These are phyloP conservation scores for Pontederia paniculata DNA, from an alignment of 176 grass and related monocot species.

Conservation along the genomic window DNA sequence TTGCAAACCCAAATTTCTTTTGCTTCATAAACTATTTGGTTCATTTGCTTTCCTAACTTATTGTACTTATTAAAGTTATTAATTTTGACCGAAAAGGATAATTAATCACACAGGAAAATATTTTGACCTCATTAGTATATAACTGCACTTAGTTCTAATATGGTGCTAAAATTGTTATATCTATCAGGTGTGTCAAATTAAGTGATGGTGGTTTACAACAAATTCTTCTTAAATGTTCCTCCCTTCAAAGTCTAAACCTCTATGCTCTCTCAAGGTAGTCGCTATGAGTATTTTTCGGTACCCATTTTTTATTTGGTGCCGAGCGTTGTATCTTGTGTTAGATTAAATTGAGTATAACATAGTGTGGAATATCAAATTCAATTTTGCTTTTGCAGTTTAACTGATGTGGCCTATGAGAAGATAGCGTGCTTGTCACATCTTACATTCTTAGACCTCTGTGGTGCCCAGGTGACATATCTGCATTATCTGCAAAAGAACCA, in stretches of 20 bases:
- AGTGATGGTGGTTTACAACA: conserved; percentile 61
- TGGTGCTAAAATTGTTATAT: background rate
- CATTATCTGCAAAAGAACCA: conserved; percentile 10
- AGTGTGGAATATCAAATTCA: background rate
- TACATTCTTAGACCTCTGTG: conserved; percentile 88
- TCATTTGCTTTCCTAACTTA: too few species aligned
- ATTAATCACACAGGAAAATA: too few species aligned
- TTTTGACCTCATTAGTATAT: background rate
- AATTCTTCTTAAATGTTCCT: conserved; percentile 65
- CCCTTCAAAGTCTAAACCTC: conserved; percentile 79
- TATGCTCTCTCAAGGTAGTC: conserved; percentile 84
- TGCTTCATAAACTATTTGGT: too few species aligned
- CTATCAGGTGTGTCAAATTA: conserved; percentile 73
- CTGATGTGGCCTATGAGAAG: conserved; percentile 57
- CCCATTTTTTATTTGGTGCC: conserved; percentile 5
- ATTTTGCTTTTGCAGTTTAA: conserved; percentile 51
- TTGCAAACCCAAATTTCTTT: too few species aligned
- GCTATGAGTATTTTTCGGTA: conserved; percentile 4
- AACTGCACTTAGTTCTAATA: too few species aligned
- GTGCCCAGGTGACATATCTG: conserved; percentile 51
- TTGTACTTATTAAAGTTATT: too few species aligned
- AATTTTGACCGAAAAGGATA: too few species aligned
- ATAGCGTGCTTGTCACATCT: conserved; percentile 62
- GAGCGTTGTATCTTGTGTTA: background rate
- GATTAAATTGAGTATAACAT: too few species aligned